Evolutionary conservation across 2,329 filamentous ascomycete genomes (phyloP).

Genomic region (Stenocarpella maydis): DNA sequence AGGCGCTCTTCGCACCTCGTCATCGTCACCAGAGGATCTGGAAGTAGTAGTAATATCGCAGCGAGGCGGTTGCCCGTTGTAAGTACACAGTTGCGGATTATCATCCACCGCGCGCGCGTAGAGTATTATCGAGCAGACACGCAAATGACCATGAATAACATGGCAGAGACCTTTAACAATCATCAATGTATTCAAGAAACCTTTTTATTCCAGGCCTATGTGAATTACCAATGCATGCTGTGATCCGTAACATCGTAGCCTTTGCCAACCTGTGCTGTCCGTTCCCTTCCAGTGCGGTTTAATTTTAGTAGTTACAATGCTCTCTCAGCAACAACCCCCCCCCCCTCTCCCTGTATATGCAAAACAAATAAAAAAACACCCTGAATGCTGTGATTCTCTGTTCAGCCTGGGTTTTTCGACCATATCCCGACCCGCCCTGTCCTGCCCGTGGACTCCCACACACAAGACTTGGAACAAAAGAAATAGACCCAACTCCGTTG

Average conservation of each 20-base stretch:
- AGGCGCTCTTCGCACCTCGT: background rate
- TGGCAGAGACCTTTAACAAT: background rate
- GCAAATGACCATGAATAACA: background rate
- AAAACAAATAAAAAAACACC: background rate
- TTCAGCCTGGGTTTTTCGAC: background rate
- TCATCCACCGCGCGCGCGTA: background rate
- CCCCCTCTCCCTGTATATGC: background rate
- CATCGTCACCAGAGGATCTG: background rate
- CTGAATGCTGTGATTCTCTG: slow-evolving; percentile 8
- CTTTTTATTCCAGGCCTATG: background rate
- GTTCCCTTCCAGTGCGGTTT: background rate
- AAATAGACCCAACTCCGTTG: background rate
- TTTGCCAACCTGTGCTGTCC: background rate
- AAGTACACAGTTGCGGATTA: background rate
- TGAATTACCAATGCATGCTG: slow-evolving; percentile 18
- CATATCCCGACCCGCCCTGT: background rate
- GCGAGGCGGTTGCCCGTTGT: background rate
- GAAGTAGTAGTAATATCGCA: background rate
- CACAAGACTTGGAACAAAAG: background rate
- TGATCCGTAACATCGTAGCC: background rate
- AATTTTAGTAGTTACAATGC: slow-evolving; percentile 19
- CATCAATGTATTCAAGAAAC: slow-evolving; percentile 1
- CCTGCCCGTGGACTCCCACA: background rate
- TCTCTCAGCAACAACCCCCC: too few relatives aligned
- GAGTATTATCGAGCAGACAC: background rate